Evolutionary conservation across 2,329 filamentous ascomycete species (phyloP).

Genomic region (Parastagonospora nodorum): DNA sequence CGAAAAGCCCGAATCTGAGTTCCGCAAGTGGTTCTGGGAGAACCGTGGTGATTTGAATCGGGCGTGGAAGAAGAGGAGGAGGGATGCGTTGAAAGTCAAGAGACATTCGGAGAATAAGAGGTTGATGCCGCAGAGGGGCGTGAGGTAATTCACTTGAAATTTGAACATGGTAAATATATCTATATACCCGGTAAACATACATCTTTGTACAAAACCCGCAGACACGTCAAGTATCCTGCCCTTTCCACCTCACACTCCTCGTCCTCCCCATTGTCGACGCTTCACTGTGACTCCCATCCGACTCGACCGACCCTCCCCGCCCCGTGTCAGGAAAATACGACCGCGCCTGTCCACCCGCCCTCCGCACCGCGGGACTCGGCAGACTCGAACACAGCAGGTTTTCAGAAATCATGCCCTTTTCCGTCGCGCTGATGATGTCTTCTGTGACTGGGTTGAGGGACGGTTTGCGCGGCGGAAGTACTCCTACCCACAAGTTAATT

Average conservation of each 20-base stretch:
- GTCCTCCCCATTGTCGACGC: constrained; percentile 3
- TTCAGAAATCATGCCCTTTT: constrained; percentile 29
- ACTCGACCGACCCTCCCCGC: background rate
- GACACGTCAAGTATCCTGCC: constrained; percentile 21
- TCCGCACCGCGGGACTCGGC: background rate
- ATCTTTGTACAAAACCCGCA: background rate
- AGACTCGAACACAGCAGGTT: constrained; percentile 12
- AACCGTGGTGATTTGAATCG: constrained; percentile 55
- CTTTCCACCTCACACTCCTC: constrained; percentile 12
- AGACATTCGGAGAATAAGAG: constrained; percentile 64
- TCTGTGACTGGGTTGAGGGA: constrained; percentile 6
- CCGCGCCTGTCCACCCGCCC: background rate
- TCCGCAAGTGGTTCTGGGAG: constrained; percentile 66
- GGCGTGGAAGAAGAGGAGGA: constrained; percentile 59
- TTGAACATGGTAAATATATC: background rate
- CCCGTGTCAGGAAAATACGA: background rate
- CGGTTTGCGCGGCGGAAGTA: background rate
- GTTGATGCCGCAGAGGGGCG: constrained; percentile 34
- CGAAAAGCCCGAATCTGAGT: constrained; percentile 59
- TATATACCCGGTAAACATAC: background rate
- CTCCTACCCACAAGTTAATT: too few relatives aligned
- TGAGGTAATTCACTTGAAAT: too few relatives aligned
- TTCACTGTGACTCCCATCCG: background rate
- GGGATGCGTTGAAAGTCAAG: constrained; percentile 65
- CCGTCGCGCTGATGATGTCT: constrained; percentile 25